phyloP scores from a whole-genome alignment of 1,139 yeast species.

The Hanseniaspora sp. region DNA sequence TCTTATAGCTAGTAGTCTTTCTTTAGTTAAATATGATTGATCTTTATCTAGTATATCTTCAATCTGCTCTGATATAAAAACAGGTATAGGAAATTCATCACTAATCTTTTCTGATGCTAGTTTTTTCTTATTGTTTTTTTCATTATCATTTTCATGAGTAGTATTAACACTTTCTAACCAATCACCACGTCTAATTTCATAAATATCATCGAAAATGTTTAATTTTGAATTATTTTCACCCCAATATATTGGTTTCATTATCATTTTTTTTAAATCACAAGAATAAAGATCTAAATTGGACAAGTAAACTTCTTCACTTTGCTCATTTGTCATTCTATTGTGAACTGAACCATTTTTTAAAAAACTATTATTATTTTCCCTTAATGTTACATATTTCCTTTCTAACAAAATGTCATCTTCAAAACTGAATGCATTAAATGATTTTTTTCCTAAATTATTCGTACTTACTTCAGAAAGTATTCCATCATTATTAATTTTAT shows the following conservation, averaged over 20 bases:
- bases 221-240: neutral
- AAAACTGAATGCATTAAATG: slow-evolving; percentile 1
- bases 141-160: neutral
- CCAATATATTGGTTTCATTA: slow-evolving; percentile 12
- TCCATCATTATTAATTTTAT: neutral
- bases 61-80: slow-evolving; percentile 9
- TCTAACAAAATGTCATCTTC: neutral
- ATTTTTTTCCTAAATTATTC: neutral
- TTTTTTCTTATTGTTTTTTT: neutral
- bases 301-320: neutral
- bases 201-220: neutral
- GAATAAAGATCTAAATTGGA: neutral
- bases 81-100: slow-evolving; percentile 1
- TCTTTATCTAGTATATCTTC: neutral
- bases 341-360: neutral
- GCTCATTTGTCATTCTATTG: neutral
- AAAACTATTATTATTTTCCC: neutral
- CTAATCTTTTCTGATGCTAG: neutral
- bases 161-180: slow-evolving; percentile 9
- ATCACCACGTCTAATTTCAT: slow-evolving; percentile 12
- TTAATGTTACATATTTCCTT: neutral
- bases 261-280: slow-evolving; percentile 7
- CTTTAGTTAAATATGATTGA: neutral
- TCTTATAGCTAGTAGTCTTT: slow-evolving; percentile 6
- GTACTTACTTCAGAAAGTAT: neutral